These are phyloP conservation scores for Phyllosticta ampelicida DNA, from an alignment of 2,329 filamentous ascomycete genomes.

Conservation along the genomic window DNA sequence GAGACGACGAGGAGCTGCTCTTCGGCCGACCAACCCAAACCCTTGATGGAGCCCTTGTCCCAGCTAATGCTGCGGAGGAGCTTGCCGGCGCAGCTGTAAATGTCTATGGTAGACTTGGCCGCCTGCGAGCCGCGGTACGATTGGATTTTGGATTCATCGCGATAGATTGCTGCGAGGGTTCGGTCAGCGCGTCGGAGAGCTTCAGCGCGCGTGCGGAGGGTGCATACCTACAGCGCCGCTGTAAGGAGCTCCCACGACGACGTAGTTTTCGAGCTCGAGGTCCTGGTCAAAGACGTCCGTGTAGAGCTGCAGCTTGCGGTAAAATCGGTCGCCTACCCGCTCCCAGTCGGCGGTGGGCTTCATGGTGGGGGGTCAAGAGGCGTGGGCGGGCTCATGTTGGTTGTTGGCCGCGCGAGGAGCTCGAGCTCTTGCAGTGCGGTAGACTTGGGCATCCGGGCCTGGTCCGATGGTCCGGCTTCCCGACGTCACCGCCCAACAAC, in stretches of 20 bases:
- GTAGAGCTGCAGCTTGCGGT: conserved; percentile 90
- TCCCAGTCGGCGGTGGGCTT: conserved; percentile 87
- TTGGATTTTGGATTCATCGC: conserved; percentile 76
- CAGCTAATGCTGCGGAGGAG: conserved; percentile 75
- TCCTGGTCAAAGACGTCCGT: conserved; percentile 87
- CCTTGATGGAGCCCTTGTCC: conserved; percentile 81
- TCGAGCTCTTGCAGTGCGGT: neutral
- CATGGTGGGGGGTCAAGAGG: conserved; percentile 2
- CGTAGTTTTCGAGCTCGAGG: conserved; percentile 88
- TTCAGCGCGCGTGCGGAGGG: conserved; percentile 11
- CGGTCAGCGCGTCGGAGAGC: neutral
- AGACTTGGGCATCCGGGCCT: neutral
- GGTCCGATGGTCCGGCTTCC: neutral
- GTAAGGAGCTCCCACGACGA: conserved; percentile 83
- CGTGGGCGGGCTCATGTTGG: neutral
- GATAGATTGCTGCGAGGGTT: conserved; percentile 55
- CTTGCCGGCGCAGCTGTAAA: conserved; percentile 89
- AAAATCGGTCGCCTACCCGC: conserved; percentile 84
- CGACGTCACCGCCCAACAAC: neutral
- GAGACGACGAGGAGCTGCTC: conserved; percentile 84
- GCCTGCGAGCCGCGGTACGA: conserved; percentile 62
- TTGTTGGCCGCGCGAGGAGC: neutral
- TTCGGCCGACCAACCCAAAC: conserved; percentile 92
- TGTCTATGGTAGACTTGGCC: conserved; percentile 75
- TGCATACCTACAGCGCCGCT: conserved; percentile 77